A percentile compares a stretch with the other conserved stretches of the same genome.
These are phyloP conservation scores for Rhodotorula sp. DNA, from an alignment of 1,284 basidiomycete genomes.

Conservation along the genomic window DNA sequence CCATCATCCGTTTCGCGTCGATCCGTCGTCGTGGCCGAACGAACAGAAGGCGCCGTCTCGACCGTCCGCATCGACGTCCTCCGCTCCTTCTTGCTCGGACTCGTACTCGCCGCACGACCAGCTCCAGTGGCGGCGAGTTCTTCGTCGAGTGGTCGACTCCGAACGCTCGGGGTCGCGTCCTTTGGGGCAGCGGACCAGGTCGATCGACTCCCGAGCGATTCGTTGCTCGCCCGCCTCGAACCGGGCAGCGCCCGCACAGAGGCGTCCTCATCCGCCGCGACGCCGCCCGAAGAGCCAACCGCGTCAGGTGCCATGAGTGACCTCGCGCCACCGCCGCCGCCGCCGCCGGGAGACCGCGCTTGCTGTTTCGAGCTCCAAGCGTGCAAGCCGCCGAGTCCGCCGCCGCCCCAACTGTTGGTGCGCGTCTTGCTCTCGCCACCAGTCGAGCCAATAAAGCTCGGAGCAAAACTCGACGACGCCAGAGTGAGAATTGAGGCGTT, in stretches of 20 bases:
- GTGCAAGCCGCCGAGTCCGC: slow-evolving; percentile 12
- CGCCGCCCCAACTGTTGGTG: slow-evolving; percentile 12
- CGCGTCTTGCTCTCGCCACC: slow-evolving; percentile 2
- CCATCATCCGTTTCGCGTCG: not conserved
- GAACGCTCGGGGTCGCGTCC: not conserved
- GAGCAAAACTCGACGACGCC: slow-evolving; percentile 83
- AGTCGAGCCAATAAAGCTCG: slow-evolving; percentile 14
- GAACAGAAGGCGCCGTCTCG: slow-evolving; percentile 3
- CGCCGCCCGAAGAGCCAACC: not conserved
- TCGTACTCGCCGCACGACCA: not conserved
- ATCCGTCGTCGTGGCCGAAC: not conserved
- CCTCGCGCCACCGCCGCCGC: slow-evolving; percentile 10
- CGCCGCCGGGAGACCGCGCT: slow-evolving; percentile 6
- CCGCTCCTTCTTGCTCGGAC: not conserved
- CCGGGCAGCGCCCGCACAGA: slow-evolving; percentile 34
- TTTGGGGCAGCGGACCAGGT: slow-evolving; percentile 25
- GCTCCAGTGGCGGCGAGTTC: not conserved
- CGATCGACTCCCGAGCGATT: slow-evolving; percentile 26
- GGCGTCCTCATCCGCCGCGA: slow-evolving; percentile 38
- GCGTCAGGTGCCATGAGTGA: not conserved
- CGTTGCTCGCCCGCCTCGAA: slow-evolving; percentile 33
- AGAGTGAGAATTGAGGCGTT: slow-evolving; percentile 90
- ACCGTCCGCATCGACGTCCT: not conserved
- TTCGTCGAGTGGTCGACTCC: not conserved
- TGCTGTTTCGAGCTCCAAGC: slow-evolving; percentile 21